Percentiles rank a stretch among this genome's conserved stretches.
phyloP scores from a whole-genome alignment of 2,329 filamentous ascomycete genomes.

The Gyromitra esculenta region DNA sequence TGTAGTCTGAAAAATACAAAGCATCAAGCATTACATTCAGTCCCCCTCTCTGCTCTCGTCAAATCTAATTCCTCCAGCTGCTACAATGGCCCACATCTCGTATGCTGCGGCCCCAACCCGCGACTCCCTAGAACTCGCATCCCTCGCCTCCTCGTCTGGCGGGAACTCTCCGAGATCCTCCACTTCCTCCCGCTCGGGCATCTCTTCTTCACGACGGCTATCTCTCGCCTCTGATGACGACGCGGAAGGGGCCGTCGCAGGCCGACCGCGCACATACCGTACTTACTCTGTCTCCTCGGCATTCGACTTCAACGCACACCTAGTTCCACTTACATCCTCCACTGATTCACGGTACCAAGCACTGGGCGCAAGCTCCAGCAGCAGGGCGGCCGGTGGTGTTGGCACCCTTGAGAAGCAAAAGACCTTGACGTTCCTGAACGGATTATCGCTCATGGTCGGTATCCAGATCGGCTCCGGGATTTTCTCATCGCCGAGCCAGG shows the following conservation, averaged over 20 bases:
- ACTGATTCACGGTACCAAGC: slow-evolving; percentile 81
- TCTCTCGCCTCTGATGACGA: slow-evolving; percentile 74
- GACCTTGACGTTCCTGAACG: slow-evolving; percentile 93
- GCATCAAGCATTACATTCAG: not conserved
- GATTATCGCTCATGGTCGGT: slow-evolving; percentile 87
- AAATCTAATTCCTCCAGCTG: not conserved
- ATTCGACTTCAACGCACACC: slow-evolving; percentile 92
- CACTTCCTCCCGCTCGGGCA: slow-evolving; percentile 80
- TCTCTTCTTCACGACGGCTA: slow-evolving; percentile 88
- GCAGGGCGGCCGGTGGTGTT: slow-evolving; percentile 60
- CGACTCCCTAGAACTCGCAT: slow-evolving; percentile 96
- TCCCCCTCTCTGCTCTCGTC: not conserved
- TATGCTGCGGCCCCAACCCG: slow-evolving; percentile 63
- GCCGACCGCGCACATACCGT: slow-evolving; percentile 65
- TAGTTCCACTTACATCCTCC: slow-evolving; percentile 91
- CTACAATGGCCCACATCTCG: slow-evolving; percentile 9
- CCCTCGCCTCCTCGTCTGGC: slow-evolving; percentile 84
- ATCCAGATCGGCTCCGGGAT: slow-evolving; percentile 96
- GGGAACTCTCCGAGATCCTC: slow-evolving; percentile 72
- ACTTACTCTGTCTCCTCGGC: slow-evolving; percentile 91
- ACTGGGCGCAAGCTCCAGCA: slow-evolving; percentile 71
- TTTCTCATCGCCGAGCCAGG: slow-evolving; percentile 92
- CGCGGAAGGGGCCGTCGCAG: slow-evolving; percentile 62
- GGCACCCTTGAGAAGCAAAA: slow-evolving; percentile 94
- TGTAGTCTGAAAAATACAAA: slow-evolving; percentile 1